Evolutionary conservation across 2,329 filamentous ascomycete species (phyloP), one percentile per base, ranked within the genome.

Genomic region (Coniochaeta hoffmannii): DNA sequence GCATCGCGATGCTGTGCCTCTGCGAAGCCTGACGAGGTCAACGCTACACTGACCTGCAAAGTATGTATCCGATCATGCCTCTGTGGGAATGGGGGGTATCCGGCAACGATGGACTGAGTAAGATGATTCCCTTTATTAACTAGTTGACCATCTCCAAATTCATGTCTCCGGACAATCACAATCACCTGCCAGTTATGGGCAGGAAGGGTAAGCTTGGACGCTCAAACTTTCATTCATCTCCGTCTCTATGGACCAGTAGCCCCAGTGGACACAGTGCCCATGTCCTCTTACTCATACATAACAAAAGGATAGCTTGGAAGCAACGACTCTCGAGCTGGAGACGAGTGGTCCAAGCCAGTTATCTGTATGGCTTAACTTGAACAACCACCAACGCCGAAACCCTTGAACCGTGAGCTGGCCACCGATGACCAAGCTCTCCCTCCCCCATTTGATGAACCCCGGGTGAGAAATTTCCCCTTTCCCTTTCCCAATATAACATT

Each of bases 281-380:
- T 22, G n/a, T 32, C 30, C 22, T 22, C 30, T 30, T 50, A 50
- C 11, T 51, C 49, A 51, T 51, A 51, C 49, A 51, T 50, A 34
- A 51, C 24, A 34, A 34, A 51, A 34, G 28, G 24, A 31, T 28
- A 7, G 19, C 7, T 35, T 11, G 10, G 15, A 11, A 34, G 3
- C 7, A 9, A 8, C 36, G 7, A 7, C 41, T 46, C 41, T 46
- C 41, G 19, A 22, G 41, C 12, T 46, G 26, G 24, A n/a, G 22
- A 46, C 41, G 41, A 28, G 41, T 24, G 41, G 19, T 46, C 41
- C 41, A 28, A 46, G 15, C 35, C 38, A 44, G 11, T 24, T 14
- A 44, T 12, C 24, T n/a, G n/a, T n/a, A 46, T 28, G n/a, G 41
- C 41, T 46, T 11, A 28, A 28, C 41, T 28, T 51, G 49, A 31